phyloP scores from a whole-genome alignment of 139 green algal species.

The Mychonastes homosphaera region DNA sequence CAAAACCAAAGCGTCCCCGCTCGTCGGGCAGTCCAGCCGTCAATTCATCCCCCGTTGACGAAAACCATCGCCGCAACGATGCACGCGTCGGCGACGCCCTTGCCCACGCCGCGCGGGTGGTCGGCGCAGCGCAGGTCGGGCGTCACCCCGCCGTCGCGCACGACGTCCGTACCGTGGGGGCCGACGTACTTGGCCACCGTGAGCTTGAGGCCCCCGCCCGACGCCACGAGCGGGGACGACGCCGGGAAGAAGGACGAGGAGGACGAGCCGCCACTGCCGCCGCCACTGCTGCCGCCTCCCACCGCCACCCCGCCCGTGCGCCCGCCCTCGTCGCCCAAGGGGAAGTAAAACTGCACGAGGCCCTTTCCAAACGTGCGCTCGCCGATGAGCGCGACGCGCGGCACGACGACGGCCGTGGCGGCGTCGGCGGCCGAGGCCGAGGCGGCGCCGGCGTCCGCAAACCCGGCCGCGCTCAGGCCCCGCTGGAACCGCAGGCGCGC shows the following conservation, averaged over 20 bases:
- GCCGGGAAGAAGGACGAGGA: too few relatives aligned
- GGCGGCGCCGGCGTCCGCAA: slow-evolving; percentile 42
- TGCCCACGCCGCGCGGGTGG: too few relatives aligned
- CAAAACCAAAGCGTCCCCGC: too few relatives aligned
- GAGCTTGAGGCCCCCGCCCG: slow-evolving; percentile 49
- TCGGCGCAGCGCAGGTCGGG: slow-evolving; percentile 6
- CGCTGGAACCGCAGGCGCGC: neutral
- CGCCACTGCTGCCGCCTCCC: too few relatives aligned
- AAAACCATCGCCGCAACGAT: too few relatives aligned
- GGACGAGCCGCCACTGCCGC: too few relatives aligned
- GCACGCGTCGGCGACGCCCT: too few relatives aligned
- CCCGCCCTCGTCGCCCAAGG: slow-evolving; percentile 39
- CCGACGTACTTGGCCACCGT: slow-evolving; percentile 58
- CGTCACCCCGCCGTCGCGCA: neutral
- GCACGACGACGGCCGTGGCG: too few relatives aligned
- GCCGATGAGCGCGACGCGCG: slow-evolving; percentile 37
- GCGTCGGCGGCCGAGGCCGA: slow-evolving; percentile 42
- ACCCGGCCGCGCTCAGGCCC: slow-evolving; percentile 18
- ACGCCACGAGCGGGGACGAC: too few relatives aligned
- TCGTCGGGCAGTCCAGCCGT: too few relatives aligned
- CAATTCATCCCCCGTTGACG: too few relatives aligned
- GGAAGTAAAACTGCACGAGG: slow-evolving; percentile 58
- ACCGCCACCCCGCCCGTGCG: too few relatives aligned
- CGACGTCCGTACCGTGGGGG: slow-evolving; percentile 21
- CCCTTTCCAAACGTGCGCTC: slow-evolving; percentile 53